phyloP scores from a whole-genome alignment of 2,329 filamentous ascomycete species.

The Rhynchosporium graminicola region DNA sequence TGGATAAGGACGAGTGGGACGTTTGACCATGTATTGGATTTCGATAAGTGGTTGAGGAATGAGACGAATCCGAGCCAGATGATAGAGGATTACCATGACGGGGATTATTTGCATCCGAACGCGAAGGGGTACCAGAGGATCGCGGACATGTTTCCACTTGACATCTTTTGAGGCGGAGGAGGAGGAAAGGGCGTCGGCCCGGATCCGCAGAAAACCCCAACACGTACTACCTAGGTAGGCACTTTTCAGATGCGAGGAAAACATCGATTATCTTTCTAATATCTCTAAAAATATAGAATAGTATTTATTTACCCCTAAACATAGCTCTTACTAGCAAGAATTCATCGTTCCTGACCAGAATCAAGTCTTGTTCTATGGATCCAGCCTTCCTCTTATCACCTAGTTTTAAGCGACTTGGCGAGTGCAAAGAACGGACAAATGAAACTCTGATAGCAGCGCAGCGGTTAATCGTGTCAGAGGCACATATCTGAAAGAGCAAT shows the following conservation, averaged over 20 bases:
- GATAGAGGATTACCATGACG: constrained; percentile 54
- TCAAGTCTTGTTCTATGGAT: no score
- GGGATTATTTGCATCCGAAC: constrained; percentile 67
- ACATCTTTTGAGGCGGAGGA: constrained; percentile 46
- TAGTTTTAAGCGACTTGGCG: no score
- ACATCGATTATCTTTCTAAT: no score
- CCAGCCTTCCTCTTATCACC: no score
- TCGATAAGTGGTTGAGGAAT: constrained; percentile 58
- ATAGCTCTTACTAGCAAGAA: no score
- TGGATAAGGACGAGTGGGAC: constrained; percentile 58
- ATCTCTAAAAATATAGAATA: no score
- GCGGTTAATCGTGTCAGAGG: no score
- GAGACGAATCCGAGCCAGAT: constrained; percentile 51
- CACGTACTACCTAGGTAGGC: neutral
- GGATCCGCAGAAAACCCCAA: neutral
- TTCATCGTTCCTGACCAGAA: no score
- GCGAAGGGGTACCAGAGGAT: constrained; percentile 59
- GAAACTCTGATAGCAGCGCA: no score
- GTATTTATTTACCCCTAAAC: no score
- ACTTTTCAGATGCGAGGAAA: neutral
- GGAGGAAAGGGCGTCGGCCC: neutral
- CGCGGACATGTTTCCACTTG: constrained; percentile 58
- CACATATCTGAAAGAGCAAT: no score
- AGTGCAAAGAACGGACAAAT: no score
- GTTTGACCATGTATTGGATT: constrained; percentile 64